Conservation (phyloP, 2,329 filamentous ascomycete genomes). For the Chaetomiaceae sp. region DNA sequence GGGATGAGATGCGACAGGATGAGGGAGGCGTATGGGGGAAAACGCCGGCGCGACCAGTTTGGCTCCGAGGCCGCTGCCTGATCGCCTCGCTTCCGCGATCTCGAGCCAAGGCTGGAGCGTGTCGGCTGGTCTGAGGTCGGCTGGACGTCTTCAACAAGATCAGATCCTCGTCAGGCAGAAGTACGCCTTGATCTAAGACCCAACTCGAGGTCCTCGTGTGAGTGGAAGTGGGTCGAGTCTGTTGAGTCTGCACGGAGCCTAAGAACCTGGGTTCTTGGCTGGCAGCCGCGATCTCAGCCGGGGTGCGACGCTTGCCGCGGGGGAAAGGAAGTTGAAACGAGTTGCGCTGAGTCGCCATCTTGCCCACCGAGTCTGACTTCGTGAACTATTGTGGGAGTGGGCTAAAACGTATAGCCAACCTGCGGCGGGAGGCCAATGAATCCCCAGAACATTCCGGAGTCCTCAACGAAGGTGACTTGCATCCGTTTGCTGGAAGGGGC, state of each 20-base stretch:
- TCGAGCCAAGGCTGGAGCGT: not conserved
- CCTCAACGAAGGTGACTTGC: not conserved
- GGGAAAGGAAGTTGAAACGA: not conserved
- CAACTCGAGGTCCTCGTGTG: not conserved
- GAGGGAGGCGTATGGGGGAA: not conserved
- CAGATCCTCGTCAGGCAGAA: not conserved
- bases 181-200: not conserved
- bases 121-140: not conserved
- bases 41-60: not conserved
- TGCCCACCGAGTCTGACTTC: not conserved
- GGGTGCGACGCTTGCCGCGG: not conserved
- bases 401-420: not conserved
- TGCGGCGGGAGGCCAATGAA: not conserved
- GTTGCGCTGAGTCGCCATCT: constrained; percentile 3
- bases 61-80: not conserved
- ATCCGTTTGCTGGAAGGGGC: no score
- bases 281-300: constrained; percentile 2
- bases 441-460: no score
- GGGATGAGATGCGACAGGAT: not conserved
- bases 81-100: not conserved
- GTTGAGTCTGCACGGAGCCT: not conserved
- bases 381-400: not conserved
- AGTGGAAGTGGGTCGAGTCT: not conserved
- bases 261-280: not conserved
- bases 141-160: not conserved